phyloP scores from a whole-genome alignment of 2,329 filamentous ascomycete species.

The Metarhizium robertsii region DNA sequence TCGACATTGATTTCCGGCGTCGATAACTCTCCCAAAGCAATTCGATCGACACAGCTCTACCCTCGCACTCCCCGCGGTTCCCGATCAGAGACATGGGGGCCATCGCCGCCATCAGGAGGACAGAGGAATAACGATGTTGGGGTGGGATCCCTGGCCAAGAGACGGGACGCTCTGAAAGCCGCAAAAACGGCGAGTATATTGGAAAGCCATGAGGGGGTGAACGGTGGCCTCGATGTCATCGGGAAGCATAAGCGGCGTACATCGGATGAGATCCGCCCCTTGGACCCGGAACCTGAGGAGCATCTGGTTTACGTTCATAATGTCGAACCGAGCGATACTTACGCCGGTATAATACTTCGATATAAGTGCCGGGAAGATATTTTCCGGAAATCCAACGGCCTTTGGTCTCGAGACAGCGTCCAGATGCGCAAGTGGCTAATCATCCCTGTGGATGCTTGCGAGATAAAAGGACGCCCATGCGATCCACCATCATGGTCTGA shows the following conservation, averaged over 20 bases:
- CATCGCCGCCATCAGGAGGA: constrained; percentile 30
- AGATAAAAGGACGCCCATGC: constrained; percentile 65
- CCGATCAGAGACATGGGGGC: constrained; percentile 35
- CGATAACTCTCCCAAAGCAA: constrained; percentile 10
- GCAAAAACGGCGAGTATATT: constrained; percentile 49
- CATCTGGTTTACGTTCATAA: constrained; percentile 86
- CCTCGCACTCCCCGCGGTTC: constrained; percentile 8
- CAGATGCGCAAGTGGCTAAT: constrained; percentile 74
- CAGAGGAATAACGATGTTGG: constrained; percentile 40
- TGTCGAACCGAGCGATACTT: constrained; percentile 73
- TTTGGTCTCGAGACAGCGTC: constrained; percentile 91
- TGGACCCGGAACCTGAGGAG: constrained; percentile 56
- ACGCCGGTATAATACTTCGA: constrained; percentile 82
- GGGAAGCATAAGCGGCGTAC: constrained; percentile 56
- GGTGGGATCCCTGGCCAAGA: constrained; percentile 41
- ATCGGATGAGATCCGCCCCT: constrained; percentile 50
- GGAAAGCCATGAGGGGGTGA: constrained; percentile 51
- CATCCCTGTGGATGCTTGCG: constrained; percentile 83
- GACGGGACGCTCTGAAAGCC: constrained; percentile 45
- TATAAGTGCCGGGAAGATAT: constrained; percentile 80
- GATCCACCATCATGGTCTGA: constrained; percentile 37
- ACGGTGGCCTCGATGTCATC: constrained; percentile 45
- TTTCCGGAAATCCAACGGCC: constrained; percentile 78
- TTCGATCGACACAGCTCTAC: not conserved
- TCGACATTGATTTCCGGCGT: constrained; percentile 29